A percentile compares a stretch with the other conserved stretches of the same genome.
phyloP scores from a whole-genome alignment of 495 filamentous ascomycete species.

The Melanomma pulvis-pyrius region DNA sequence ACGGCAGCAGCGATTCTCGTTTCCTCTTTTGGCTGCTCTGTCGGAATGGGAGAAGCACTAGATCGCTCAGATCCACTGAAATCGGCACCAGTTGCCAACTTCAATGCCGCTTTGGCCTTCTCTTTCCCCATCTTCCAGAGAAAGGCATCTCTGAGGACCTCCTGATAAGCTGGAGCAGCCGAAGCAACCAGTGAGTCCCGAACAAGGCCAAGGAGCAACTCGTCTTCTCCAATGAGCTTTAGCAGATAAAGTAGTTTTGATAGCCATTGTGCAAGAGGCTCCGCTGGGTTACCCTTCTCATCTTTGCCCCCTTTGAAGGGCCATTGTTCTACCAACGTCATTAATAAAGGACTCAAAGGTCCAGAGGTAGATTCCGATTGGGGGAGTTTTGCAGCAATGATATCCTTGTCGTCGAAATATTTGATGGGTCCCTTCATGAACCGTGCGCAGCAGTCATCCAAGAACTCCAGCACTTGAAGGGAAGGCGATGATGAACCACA shows the following conservation, averaged over 20 bases:
- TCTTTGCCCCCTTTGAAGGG: slow-evolving; percentile 61
- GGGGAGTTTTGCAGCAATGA: slow-evolving; percentile 5
- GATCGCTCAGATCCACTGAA: slow-evolving; percentile 31
- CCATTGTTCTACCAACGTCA: slow-evolving; percentile 76
- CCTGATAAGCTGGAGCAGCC: slow-evolving; percentile 9
- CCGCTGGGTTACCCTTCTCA: slow-evolving; percentile 42
- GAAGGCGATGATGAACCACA: slow-evolving; percentile 27
- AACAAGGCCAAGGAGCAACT: slow-evolving; percentile 48
- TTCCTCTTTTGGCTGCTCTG: slow-evolving; percentile 15
- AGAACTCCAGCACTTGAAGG: slow-evolving; percentile 58
- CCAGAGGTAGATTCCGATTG: neutral
- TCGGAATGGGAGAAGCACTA: slow-evolving; percentile 10
- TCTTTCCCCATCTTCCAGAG: slow-evolving; percentile 35
- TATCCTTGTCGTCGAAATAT: slow-evolving; percentile 56
- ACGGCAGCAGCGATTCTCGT: neutral
- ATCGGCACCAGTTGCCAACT: slow-evolving; percentile 25
- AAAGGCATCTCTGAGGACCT: slow-evolving; percentile 24
- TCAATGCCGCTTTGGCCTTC: slow-evolving; percentile 26
- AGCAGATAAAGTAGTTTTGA: slow-evolving; percentile 53
- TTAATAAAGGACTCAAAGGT: slow-evolving; percentile 57
- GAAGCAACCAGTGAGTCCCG: slow-evolving; percentile 48
- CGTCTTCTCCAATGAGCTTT: slow-evolving; percentile 51
- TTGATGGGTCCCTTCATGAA: slow-evolving; percentile 73
- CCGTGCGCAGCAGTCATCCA: slow-evolving; percentile 78
- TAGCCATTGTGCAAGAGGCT: slow-evolving; percentile 58